Base-by-base conservation (phyloP, 441 rosid species). In the Gossypium davidsonii region DNA sequence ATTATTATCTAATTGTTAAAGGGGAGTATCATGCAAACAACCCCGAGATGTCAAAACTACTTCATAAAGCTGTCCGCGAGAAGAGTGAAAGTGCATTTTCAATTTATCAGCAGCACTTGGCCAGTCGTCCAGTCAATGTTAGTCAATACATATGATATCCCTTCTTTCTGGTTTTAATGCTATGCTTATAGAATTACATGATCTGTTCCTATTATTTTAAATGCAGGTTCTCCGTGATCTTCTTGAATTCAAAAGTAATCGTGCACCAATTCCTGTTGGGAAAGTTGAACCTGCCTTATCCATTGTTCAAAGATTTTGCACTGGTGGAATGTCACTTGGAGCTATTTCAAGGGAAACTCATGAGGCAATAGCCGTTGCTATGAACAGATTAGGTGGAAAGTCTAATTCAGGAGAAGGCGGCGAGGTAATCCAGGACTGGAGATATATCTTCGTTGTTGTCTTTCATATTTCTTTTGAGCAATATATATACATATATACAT, bases 371-470 rank as follows among this genome's bases (percentile, higher is more conserved):
- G 98, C 98, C 81, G 86, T 93, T 83, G 99, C 98, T 55, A 95
- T 93, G 99, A 95, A 95, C 79, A 93, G 98, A 78, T 42, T 95
- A 67, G 91, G 97, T 80, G 99, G 99, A 18, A 95, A 88, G 82
- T 95, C 98, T 68, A 95, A 95, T 86, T 93, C 99, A 3, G 98
- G 98, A 70, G 99, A 95, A 90, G 99, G 99, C 76, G 99, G 99
- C 64, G 99, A 95, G 98, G 99, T 92, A 73, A 62, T 31, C n/a
- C 49, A 34, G 34, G 48, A 53, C 31, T 12, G 49, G 14, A 31
- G 51, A 69, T 69, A 69, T 69, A 69, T 55, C 49, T 18, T 69
- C 6, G 7, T 34, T 55, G 53, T 37, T 69, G 17, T 69, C 61
- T 52, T 55, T 3, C 31, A 28, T 52, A 39, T 67, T 68, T 69